Conservation (phyloP, 257 asterid species). For the Solanum arcanum region DNA sequence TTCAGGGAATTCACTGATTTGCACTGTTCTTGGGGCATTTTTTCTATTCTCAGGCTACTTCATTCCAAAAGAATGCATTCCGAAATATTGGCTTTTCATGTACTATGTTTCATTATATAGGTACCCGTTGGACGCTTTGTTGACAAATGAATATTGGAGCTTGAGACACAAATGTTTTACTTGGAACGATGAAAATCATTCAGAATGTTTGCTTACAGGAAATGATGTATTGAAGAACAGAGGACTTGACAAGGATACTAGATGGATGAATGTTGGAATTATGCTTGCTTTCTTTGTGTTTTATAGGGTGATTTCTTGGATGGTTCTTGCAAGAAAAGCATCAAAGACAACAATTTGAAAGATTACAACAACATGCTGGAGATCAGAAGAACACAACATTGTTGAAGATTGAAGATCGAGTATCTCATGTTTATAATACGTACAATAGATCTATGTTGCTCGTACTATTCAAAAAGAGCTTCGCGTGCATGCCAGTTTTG, state of each 20-base stretch:
- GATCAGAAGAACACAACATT: not conserved
- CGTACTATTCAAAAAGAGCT: not conserved
- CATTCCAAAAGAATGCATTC: constrained; percentile 67
- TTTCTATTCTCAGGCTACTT: constrained; percentile 85
- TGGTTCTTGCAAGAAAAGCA: constrained; percentile 54
- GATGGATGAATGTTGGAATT: constrained; percentile 67
- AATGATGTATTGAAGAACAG: constrained; percentile 63
- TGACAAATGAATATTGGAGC: constrained; percentile 73
- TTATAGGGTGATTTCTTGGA: constrained; percentile 58
- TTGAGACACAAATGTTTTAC: constrained; percentile 52
- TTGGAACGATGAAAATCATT: constrained; percentile 6
- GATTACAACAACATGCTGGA: not conserved
- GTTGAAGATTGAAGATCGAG: not conserved
- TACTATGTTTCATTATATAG: constrained; percentile 76
- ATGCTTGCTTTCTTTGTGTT: constrained; percentile 62
- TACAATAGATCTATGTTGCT: not conserved
- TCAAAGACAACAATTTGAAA: constrained; percentile 43
- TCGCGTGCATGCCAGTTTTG: not conserved
- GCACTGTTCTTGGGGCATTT: constrained; percentile 77
- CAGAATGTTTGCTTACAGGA: constrained; percentile 59
- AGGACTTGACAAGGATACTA: constrained; percentile 54
- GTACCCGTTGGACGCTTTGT: constrained; percentile 68
- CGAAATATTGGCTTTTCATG: constrained; percentile 84
- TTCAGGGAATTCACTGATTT: constrained; percentile 71
- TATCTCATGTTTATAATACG: not conserved